Base-by-base conservation (phyloP, 768 basidiomycete species). In the Lactifluus echinatus region DNA sequence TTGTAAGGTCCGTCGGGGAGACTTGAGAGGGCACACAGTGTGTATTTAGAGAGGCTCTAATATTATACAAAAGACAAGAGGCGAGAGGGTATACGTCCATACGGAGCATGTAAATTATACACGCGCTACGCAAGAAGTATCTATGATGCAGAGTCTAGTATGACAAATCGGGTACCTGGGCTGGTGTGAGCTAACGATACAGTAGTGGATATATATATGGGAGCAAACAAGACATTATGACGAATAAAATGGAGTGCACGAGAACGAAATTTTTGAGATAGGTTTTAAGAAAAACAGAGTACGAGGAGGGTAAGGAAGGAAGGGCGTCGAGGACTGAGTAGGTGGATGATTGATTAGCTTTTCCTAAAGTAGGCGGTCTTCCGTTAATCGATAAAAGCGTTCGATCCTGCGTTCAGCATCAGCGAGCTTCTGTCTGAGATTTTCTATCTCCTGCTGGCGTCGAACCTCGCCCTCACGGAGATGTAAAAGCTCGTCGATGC, bases 331-430 rank as follows among this genome's bases (percentile, higher is more conserved):
- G 14, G 17, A 19, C 26, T 28, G 23, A 15, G 42, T 5, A 24
- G 29, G 19, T 26, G 10, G 21, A 26, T 31, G 31, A 5, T 34
- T 23, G 14, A 45, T 37, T 15, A 21, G 15, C 31, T 51, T 40
- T 61, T 52, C 56, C 56, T 33, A 58, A 43, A 15, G 44, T n/a
- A 43, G 39, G 55, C 15, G 55, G 47, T 43, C 59, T 52, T 46
- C 55, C 49, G 44, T 60, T 58, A 5, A 57, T 56, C 40, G 57
- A 37, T 37, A 59, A 43, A 61, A 39, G 33, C 14, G 49, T 19
- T 61, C 57, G 21, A 53, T 53, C 57, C 52, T 49, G 50, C 34
- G 51, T 53, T 61, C 52, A 11, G 60, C 51, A 23, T 59, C 60
- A 24, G 15, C 8, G 29, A 61, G 60, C 36, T 54, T 36, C 36